Percentiles rank a stretch among this genome's conserved stretches.
Conservation (phyloP, 1,139 yeast genomes). For the Yamadazyma buinensis region DNA sequence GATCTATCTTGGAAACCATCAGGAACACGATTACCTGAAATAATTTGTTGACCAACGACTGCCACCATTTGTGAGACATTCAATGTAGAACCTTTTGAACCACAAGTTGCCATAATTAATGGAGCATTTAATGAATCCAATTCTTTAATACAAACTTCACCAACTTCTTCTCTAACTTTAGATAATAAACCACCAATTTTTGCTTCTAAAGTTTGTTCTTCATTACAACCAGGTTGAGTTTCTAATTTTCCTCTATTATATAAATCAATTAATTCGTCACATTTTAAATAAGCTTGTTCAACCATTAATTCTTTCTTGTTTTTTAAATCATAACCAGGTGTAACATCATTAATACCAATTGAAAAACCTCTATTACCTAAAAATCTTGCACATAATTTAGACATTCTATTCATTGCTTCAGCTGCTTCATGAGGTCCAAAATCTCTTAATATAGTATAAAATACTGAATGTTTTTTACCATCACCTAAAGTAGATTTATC, state of each 20-base stretch:
- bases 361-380: slow-evolving; percentile 95
- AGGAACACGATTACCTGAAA: slow-evolving; percentile 98
- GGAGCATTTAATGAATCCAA: slow-evolving; percentile 92
- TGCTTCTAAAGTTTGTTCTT: slow-evolving; percentile 96
- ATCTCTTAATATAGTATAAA: slow-evolving; percentile 90
- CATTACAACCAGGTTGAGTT: slow-evolving; percentile 99
- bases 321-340: slow-evolving; percentile 81
- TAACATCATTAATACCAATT: slow-evolving; percentile 96
- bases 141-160: slow-evolving; percentile 94
- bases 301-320: slow-evolving; percentile 83
- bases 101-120: slow-evolving; percentile 98
- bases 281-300: slow-evolving; percentile 83
- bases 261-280: slow-evolving; percentile 84
- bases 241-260: slow-evolving; percentile 86
- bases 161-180: slow-evolving; percentile 97
- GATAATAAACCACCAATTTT: slow-evolving; percentile 94
- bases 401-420: slow-evolving; percentile 96
- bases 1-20: slow-evolving; percentile 99
- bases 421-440: slow-evolving; percentile 97
- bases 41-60: slow-evolving; percentile 98
- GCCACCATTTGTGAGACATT: slow-evolving; percentile 99
- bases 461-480: slow-evolving; percentile 96
- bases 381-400: slow-evolving; percentile 92
- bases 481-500: slow-evolving; percentile 96
- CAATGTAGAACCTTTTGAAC: slow-evolving; percentile 96